Percentiles rank a stretch among this genome's conserved stretches.
Conservation (phyloP, 2,329 filamentous ascomycete genomes). For the Tolypocladium sp. region DNA sequence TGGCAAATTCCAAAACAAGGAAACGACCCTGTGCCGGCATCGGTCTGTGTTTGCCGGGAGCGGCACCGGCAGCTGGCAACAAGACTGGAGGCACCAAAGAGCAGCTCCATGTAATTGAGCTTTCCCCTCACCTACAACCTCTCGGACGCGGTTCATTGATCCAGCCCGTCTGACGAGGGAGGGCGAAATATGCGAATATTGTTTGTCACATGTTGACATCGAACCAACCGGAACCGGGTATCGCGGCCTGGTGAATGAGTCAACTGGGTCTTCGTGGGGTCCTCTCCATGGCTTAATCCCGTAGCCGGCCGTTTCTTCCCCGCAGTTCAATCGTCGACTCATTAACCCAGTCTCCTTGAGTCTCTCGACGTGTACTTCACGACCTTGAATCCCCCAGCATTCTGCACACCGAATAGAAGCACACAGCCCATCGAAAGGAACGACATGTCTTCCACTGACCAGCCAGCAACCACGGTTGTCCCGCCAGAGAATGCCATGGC, state of each 20-base stretch:
- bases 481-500: slow-evolving; percentile 2
- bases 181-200: neutral
- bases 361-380: no score
- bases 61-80: neutral
- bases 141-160: neutral
- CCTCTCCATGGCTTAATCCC: neutral
- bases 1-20: no score
- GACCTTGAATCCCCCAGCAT: neutral
- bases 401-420: neutral
- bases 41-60: neutral
- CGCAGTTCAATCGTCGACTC: neutral
- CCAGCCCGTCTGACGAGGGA: neutral
- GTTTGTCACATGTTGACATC: neutral
- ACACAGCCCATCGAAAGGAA: neutral
- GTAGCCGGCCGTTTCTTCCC: neutral
- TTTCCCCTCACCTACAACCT: neutral
- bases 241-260: neutral
- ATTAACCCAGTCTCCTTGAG: neutral
- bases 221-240: neutral
- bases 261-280: neutral
- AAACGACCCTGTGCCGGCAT: neutral
- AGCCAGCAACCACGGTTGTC: neutral
- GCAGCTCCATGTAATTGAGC: neutral
- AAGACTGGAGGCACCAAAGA: neutral
- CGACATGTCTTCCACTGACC: neutral